These are phyloP conservation scores for Kwoniella sp. DNA, from an alignment of 768 basidiomycete species.

Conservation along the genomic window DNA sequence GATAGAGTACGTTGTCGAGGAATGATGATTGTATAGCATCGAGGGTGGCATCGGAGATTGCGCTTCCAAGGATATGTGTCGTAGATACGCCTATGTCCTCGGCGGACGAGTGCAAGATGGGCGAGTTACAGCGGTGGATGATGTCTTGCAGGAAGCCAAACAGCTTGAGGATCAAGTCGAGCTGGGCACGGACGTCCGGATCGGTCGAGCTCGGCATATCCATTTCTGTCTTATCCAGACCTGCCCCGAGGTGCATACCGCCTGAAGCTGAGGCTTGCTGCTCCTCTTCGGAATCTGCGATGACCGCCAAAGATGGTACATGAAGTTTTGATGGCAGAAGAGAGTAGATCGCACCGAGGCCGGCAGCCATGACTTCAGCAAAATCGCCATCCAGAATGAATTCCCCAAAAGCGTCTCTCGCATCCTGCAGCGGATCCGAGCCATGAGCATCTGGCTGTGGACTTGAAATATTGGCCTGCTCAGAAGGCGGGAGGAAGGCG, in stretches of 20 bases:
- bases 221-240: constrained; percentile 54
- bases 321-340: constrained; percentile 83
- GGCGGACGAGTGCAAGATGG: constrained; percentile 1
- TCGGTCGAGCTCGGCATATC: constrained; percentile 71
- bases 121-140: constrained; percentile 61
- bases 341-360: constrained; percentile 89
- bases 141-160: constrained; percentile 92
- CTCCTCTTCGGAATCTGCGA: constrained; percentile 27
- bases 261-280: constrained; percentile 71
- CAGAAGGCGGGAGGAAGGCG: constrained; percentile 60
- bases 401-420: constrained; percentile 82
- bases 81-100: constrained; percentile 18
- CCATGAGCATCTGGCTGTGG: constrained; percentile 25
- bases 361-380: constrained; percentile 93
- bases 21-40: constrained; percentile 82
- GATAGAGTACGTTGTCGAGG: constrained; percentile 88
- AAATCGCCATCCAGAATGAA: constrained; percentile 97
- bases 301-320: constrained; percentile 60
- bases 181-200: constrained; percentile 72
- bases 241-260: constrained; percentile 58
- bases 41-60: constrained; percentile 80
- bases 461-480: constrained; percentile 37
- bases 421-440: constrained; percentile 75
- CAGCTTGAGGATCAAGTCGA: constrained; percentile 87
- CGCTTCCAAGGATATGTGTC: constrained; percentile 69